Conservation (phyloP, 495 filamentous ascomycete species). For the Xylaria longipes region DNA sequence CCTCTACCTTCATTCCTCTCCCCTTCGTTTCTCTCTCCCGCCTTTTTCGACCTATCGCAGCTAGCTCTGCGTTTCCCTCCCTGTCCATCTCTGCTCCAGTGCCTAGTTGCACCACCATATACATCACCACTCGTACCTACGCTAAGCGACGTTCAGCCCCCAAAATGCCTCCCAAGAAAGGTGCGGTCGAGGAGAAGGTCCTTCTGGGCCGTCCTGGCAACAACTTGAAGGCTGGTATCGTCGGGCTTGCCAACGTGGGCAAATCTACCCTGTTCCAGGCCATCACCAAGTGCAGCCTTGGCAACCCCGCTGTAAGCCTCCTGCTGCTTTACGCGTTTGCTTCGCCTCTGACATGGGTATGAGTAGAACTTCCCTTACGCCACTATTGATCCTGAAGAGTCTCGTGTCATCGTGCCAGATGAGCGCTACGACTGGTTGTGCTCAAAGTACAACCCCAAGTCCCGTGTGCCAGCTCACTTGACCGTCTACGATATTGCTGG, state of each 20-base stretch:
- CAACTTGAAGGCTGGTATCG: conserved; percentile 99
- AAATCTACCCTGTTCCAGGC: conserved; percentile 99
- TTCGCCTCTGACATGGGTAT: conserved; percentile 23
- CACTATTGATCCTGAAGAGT: conserved; percentile 98
- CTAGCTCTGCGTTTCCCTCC: conserved; percentile 63
- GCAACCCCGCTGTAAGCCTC: conserved; percentile 86
- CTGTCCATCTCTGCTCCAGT: conserved; percentile 34
- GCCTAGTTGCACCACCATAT: conserved; percentile 53
- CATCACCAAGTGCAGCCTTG: conserved; percentile 95
- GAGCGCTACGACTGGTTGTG: conserved; percentile 95
- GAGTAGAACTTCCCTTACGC: conserved; percentile 95
- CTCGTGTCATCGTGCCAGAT: conserved; percentile 96
- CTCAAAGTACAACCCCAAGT: conserved; percentile 96
- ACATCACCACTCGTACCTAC: conserved; percentile 56
- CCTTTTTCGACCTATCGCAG: conserved; percentile 62
- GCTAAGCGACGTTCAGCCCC: conserved; percentile 49
- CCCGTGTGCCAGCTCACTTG: conserved; percentile 91
- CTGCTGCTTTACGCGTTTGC: conserved; percentile 27
- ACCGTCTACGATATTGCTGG: conserved; percentile 99
- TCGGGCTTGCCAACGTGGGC: conserved; percentile 98
- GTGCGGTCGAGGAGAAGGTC: conserved; percentile 75
- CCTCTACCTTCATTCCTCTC: conserved; percentile 47
- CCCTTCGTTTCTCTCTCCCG: conserved; percentile 62
- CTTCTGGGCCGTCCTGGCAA: conserved; percentile 94
- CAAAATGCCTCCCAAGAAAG: conserved; percentile 82